Base-by-base conservation (phyloP, 2,329 filamentous ascomycete species). In the Aspergillus jensenii region DNA sequence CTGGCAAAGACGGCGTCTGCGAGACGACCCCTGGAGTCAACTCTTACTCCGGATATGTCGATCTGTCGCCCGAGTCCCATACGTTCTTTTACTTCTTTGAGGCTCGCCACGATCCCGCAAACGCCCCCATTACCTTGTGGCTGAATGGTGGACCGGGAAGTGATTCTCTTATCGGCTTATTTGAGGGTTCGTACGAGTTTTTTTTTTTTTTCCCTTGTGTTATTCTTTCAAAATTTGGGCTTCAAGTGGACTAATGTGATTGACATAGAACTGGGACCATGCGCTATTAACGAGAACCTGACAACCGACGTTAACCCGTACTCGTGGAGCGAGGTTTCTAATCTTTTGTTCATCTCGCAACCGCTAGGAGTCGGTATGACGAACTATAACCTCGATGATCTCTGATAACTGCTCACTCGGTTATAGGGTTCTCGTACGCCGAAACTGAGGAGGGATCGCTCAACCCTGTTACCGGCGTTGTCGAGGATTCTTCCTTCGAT, bases 331-430 rank as follows among this genome's bases (percentile, higher is more conserved):
- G 81, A 85, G 59, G 79, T 80, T 25, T 83, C 80, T 37, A 87
- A 86, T 67, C 74, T 88, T 71, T 73, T 88, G 9, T 87, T 86
- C 71, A 75, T 88, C 52, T 84, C 83, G 54, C 84, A 87, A 70
- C 85, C 85, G 9, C 74, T 84, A n/a, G 82, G 82, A 35, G 79
- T 81, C 27, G 84, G 84, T 75, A 71, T 46, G 66, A 19, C 9
- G 19, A 27, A 11, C 40, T 27, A 15, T 12, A 4, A 11, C 12
- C 11, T 7, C 25, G 31, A 44, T 11, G 23, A 8, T 17, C 9
- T 31, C n/a, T 2, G 8, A 39, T 15, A 40, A 17, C 23, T 19
- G 31, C 33, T 58, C 23, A 48, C 40, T 21, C 11, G 14, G 12
- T 40, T 14, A 21, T 39, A 74, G 72, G 72, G 3, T 74, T 74